A percentile compares a stretch with the other conserved stretches of the same genome.
These are phyloP conservation scores for Leishmania tarentolae DNA, from an alignment of 208 protist species.

Conservation along the genomic window DNA sequence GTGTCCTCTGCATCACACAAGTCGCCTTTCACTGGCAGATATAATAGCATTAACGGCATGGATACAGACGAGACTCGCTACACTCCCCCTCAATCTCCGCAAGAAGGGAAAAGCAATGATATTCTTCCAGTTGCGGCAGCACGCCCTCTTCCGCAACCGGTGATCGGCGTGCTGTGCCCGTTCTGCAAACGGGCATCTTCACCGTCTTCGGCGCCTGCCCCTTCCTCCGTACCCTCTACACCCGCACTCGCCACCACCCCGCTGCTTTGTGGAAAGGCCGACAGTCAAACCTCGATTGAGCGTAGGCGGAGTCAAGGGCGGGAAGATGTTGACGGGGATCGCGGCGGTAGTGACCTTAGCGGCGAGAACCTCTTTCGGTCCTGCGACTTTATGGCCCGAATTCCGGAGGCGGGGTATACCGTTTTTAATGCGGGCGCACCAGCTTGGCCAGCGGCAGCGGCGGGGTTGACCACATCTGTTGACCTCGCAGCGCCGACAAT, in stretches of 20 bases:
- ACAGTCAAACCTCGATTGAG: background rate
- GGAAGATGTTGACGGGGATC: background rate
- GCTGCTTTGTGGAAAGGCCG: background rate
- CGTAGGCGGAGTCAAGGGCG: background rate
- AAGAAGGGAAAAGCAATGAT: background rate
- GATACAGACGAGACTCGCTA: too few relatives aligned
- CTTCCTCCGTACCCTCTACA: background rate
- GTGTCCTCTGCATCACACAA: background rate
- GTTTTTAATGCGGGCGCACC: background rate
- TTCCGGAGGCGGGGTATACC: background rate
- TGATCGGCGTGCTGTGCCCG: background rate
- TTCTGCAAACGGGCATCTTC: background rate
- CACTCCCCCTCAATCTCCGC: background rate
- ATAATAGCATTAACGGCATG: background rate
- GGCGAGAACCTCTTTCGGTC: conserved; percentile 2
- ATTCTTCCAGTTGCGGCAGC: background rate
- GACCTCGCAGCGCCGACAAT: background rate
- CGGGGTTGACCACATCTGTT: background rate
- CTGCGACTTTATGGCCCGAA: conserved; percentile 30
- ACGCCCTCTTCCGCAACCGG: background rate
- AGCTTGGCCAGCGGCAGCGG: background rate
- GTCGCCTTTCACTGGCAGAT: background rate
- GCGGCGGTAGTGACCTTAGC: background rate
- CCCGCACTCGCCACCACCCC: background rate
- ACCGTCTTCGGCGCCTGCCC: background rate